A percentile compares a stretch with the other conserved stretches of the same genome.
Evolutionary conservation across 495 filamentous ascomycete species (phyloP).

Genomic region (Neurospora sp.): DNA sequence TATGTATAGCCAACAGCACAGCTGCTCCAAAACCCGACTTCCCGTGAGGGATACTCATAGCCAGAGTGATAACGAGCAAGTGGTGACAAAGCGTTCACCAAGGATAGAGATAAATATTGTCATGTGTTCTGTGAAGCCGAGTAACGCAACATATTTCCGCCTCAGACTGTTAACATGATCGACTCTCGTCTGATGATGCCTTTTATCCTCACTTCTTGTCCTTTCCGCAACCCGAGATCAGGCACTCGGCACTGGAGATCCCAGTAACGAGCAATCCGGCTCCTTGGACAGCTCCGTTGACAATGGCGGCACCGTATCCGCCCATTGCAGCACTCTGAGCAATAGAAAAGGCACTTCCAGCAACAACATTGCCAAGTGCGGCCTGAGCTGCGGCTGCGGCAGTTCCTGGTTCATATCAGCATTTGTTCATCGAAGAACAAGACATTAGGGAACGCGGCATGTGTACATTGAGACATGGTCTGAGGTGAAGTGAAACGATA

Average conservation of each 20-base stretch:
- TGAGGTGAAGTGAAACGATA: too few relatives aligned
- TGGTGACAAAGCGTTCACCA: background rate
- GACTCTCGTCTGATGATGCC: background rate
- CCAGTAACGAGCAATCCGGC: background rate
- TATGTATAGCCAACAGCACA: background rate
- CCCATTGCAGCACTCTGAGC: background rate
- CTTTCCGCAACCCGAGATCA: background rate
- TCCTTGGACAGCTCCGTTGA: background rate
- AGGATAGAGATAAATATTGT: background rate
- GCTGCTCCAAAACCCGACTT: background rate
- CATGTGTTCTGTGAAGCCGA: background rate
- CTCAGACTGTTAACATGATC: too few relatives aligned
- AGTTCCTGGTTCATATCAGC: background rate
- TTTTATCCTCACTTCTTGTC: background rate
- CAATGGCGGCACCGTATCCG: background rate
- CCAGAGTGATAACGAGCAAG: background rate
- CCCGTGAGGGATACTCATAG: background rate
- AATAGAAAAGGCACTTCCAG: background rate
- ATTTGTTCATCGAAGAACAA: background rate
- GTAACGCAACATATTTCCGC: background rate
- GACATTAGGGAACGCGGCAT: too few relatives aligned
- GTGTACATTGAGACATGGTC: too few relatives aligned
- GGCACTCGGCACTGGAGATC: background rate
- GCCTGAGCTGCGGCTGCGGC: background rate
- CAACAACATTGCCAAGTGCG: background rate